phyloP scores from a whole-genome alignment of 768 basidiomycete species.

The Tulasnella sp. region DNA sequence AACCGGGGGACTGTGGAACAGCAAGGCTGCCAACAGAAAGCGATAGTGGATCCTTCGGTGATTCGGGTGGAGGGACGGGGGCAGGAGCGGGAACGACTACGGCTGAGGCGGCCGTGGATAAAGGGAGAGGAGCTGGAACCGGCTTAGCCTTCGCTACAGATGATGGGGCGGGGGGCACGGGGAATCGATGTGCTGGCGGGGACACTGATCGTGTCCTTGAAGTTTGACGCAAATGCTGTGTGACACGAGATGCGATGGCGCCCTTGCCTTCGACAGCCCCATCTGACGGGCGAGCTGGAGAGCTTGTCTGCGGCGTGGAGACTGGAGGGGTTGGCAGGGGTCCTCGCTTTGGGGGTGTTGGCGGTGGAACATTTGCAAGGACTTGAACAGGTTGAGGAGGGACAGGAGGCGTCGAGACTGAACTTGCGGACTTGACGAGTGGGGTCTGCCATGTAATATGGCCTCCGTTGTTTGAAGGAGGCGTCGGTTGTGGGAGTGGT shows the following conservation, averaged over 20 bases:
- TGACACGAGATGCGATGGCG: constrained; percentile 54
- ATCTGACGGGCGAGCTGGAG: neutral
- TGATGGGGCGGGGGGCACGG: constrained; percentile 38
- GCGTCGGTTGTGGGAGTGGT: constrained; percentile 34
- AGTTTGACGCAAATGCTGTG: constrained; percentile 56
- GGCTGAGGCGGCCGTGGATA: neutral
- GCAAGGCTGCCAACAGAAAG: constrained; percentile 36
- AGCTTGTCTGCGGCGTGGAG: neutral
- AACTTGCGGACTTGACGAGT: neutral
- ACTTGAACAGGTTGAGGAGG: constrained; percentile 11
- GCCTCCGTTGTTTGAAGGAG: constrained; percentile 14
- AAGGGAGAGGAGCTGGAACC: constrained; percentile 30
- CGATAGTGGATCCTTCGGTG: constrained; percentile 26
- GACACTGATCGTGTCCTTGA: constrained; percentile 62
- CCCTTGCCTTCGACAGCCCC: constrained; percentile 47
- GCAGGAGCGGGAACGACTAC: constrained; percentile 28
- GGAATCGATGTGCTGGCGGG: constrained; percentile 55
- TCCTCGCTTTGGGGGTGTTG: constrained; percentile 35
- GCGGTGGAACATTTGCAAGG: neutral
- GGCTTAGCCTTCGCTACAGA: neutral
- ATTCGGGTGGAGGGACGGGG: constrained; percentile 10
- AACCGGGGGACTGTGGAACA: neutral
- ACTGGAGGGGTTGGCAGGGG: constrained; percentile 40
- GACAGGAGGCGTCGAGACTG: neutral
- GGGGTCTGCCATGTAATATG: constrained; percentile 6